Base-by-base conservation (phyloP, 345 rosid genomes). In the Eucalyptus shirleyi region DNA sequence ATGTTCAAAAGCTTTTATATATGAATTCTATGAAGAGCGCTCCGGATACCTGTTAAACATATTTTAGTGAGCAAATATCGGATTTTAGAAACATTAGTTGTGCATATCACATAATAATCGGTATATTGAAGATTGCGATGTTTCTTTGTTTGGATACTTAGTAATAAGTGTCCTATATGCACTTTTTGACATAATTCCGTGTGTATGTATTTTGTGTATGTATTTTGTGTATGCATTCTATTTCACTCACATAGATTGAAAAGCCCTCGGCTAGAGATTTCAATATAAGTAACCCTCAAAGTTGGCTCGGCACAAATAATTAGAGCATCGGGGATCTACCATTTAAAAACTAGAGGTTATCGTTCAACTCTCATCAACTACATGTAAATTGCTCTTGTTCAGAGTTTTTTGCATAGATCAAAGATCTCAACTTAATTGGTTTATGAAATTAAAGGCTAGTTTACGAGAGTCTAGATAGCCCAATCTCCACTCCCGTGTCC, bases 351-450 rank as follows among this genome's bases (percentile, higher is more conserved):
- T 9, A 40, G 0, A 34, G 24, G 0, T 34, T 17, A 3, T 0
- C 14, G 0, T 69, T 69, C 13, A 69, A 69, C 7, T 69, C 3
- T 11, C 40, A 69, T 69, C 24, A 5, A 1, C 6, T 34, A 0
- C 14, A 19, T 17, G 3, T 40, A 34, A 69, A 34, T 69, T 69
- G 12, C 23, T 69, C 1, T 17, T 2, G 23, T 0, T 34, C 2
- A 17, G 0, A 69, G 2, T 34, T 2, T 7, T 18, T 34, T 34
- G 7, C 24, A 18, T 2, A 32, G 0, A 10, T 6, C 23, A 15
- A 69, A 32, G 23, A 0, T 67, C 42, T 69, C 6, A 1, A 0
- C 23, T 67, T 34, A 28, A 69, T 8, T 1, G 1, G 6, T 69
- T 21, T 9, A 18, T 34, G 12, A 9, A 69, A 32, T 69, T 34